phyloP scores from a whole-genome alignment of 2,329 filamentous ascomycete species.

The Ustulina deusta region DNA sequence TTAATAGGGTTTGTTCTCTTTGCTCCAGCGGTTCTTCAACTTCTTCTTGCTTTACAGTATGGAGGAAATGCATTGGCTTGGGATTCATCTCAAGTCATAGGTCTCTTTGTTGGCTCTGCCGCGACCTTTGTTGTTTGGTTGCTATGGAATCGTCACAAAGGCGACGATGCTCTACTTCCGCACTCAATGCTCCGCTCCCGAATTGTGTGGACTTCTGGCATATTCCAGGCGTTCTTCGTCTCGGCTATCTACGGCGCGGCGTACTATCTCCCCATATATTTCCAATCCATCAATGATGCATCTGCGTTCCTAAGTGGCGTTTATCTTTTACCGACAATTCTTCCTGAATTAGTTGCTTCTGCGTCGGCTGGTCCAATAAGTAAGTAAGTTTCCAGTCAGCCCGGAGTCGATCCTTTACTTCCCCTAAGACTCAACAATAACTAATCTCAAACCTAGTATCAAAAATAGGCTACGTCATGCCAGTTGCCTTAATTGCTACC shows the following conservation, averaged over 20 bases:
- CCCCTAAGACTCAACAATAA: neutral
- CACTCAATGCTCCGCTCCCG: neutral
- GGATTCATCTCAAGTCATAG: neutral
- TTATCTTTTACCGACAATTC: neutral
- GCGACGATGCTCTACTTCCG: neutral
- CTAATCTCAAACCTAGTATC: neutral
- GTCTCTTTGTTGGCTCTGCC: neutral
- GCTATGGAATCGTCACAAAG: neutral
- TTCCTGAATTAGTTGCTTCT: neutral
- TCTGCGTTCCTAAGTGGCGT: neutral
- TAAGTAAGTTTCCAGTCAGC: neutral
- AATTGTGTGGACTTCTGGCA: neutral
- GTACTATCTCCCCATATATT: conserved; percentile 1
- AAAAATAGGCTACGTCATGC: neutral
- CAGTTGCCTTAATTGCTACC: neutral
- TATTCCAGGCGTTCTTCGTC: neutral
- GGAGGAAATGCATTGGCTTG: conserved; percentile 41
- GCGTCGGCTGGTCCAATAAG: neutral
- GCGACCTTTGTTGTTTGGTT: neutral
- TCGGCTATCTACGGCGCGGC: neutral
- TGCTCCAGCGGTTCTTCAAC: conserved; percentile 48
- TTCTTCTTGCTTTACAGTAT: conserved; percentile 51
- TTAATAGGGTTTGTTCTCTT: conserved; percentile 42
- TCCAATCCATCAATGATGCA: neutral
- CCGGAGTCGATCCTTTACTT: too few relatives aligned